These are phyloP conservation scores for Populus trichocarpa DNA, from an alignment of 441 rosid species.

Conservation along the genomic window DNA sequence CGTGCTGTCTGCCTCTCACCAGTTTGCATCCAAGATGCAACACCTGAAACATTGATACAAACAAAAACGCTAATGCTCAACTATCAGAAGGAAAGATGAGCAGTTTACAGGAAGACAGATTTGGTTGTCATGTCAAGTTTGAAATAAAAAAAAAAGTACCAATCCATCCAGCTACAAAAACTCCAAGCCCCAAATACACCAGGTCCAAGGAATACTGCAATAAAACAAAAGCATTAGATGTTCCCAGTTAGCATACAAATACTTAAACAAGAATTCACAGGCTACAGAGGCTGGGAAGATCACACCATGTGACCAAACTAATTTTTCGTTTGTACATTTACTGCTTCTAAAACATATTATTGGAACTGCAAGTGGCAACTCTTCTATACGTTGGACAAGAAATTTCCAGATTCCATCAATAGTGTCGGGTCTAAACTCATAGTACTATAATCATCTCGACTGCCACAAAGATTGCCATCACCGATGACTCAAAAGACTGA, in stretches of 20 bases:
- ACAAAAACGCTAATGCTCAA: not conserved
- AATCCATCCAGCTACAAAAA: slow-evolving; percentile 65
- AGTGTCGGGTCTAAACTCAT: not conserved
- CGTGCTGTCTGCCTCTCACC: slow-evolving; percentile 84
- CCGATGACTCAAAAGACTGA: not conserved
- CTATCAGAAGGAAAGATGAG: not conserved
- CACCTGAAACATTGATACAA: slow-evolving; percentile 35
- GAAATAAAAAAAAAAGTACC: slow-evolving; percentile 36
- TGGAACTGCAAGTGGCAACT: not conserved
- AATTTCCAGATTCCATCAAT: not conserved
- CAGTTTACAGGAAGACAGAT: not conserved
- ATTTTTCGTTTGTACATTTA: not conserved
- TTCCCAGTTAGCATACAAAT: not conserved
- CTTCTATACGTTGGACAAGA: not conserved
- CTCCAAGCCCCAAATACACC: slow-evolving; percentile 59
- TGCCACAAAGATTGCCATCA: not conserved
- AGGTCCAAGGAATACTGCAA: slow-evolving; percentile 63
- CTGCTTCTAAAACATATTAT: not conserved
- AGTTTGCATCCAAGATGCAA: slow-evolving; percentile 79
- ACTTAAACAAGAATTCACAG: slow-evolving; percentile 2
- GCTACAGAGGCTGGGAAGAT: not conserved
- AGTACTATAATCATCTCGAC: not conserved
- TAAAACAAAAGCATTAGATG: not conserved
- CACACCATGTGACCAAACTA: not conserved
- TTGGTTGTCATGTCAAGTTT: not conserved